Base-by-base conservation (phyloP, 2,329 filamentous ascomycete species). In the Ophiostoma pallidulum region DNA sequence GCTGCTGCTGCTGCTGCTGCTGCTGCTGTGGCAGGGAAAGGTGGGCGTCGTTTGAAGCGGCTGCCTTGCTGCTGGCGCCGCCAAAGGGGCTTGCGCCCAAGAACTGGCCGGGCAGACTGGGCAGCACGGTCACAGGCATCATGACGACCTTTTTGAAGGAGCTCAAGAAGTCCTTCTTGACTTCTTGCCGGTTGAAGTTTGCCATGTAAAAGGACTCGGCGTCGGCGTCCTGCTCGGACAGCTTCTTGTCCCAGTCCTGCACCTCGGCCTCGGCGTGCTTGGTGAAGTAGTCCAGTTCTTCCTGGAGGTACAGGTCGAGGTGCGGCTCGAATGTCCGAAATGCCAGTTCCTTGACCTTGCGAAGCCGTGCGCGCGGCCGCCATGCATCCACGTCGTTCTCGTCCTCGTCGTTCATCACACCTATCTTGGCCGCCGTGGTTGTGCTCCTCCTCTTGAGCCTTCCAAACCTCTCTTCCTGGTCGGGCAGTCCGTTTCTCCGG, bases 121-220 rank as follows among this genome's bases (percentile, higher is more conserved):
- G 86, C 4, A 97, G 71, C 8, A 89, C 91, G 45, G 87, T 94
- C 41, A 98, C 91, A 2, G 92, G 92, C 82, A 95, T 94, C 90
- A 98, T 96, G 54, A 98, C 86, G 8, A 98, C 92, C 64, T 97
- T 97, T 61, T 89, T 96, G 72, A 98, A 98, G 0, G 90, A 95
- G 39, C 83, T 92, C 52, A 98, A 63, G 58, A 98, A 98, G 62
- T 98, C 92, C 56, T 89, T 87, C 67, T 98, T 98, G 54, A 94
- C 92, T 1, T 89, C 92, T 62, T 94, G 89, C 22, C 92, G 78
- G 61, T 91, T 96, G 60, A 97, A 80, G 62, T 89, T 96, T 20
- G 84, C 85, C 91, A 97, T 96, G 67, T 89, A 92, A 61, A 94
- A 94, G 0, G 86, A 92, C 66, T 98, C 92, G 0, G 86, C 82